phyloP scores from a whole-genome alignment of 2,329 filamentous ascomycete genomes.

The Ceratocystis harringtonii region DNA sequence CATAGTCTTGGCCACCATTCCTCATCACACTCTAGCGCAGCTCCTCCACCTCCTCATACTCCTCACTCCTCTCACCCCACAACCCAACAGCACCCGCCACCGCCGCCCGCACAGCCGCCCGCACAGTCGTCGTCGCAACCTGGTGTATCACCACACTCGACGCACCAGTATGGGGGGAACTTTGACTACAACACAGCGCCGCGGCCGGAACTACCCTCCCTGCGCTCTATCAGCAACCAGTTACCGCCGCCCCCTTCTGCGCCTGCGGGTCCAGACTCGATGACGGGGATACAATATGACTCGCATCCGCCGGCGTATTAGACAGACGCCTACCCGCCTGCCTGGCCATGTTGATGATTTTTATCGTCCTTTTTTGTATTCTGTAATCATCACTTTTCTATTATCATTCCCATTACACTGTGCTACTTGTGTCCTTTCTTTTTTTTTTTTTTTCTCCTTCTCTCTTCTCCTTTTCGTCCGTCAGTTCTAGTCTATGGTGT shows the following conservation, averaged over 20 bases:
- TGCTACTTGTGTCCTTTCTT: conserved; percentile 1
- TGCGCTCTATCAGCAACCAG: conserved; percentile 28
- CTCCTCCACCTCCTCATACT: conserved; percentile 22
- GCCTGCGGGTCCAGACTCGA: conserved; percentile 38
- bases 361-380: neutral
- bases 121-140: conserved; percentile 12
- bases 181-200: conserved; percentile 20
- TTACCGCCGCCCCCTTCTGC: conserved; percentile 29
- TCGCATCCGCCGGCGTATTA: conserved; percentile 13
- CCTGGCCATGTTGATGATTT: neutral
- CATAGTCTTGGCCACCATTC: neutral
- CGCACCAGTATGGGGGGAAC: conserved; percentile 20
- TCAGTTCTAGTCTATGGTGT: conserved; percentile 2
- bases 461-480: conserved; percentile 8
- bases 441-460: neutral
- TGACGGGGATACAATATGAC: conserved; percentile 53
- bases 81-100: conserved; percentile 13
- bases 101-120: too few relatives aligned
- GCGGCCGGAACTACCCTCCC: conserved; percentile 34
- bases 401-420: conserved; percentile 6
- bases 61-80: conserved; percentile 18
- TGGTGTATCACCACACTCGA: conserved; percentile 21
- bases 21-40: conserved; percentile 19
- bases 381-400: neutral
- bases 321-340: neutral